Base-by-base conservation (phyloP, 1,284 basidiomycete species). In the Vanrija sp. region DNA sequence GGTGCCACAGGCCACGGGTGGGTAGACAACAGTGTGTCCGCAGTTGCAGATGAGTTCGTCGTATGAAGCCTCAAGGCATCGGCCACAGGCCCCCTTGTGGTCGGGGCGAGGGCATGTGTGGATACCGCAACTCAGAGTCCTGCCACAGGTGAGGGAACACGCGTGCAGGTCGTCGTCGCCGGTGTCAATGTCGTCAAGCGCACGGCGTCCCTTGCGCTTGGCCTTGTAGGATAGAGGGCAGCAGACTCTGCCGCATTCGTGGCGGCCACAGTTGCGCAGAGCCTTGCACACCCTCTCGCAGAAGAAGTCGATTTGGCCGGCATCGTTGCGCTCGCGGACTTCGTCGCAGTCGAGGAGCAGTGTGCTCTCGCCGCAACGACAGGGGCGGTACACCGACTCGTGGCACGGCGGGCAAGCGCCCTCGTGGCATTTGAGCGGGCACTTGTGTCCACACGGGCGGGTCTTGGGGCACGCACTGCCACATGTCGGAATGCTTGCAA, bases 31-130 rank as follows among this genome's bases (percentile, higher is more conserved):
- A 1, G 86, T 88, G 38, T 81, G 81, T 0, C 87, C 88, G 70
- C 93, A 96, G 52, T 83, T 77, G 68, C 92, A 96, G 19, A 86
- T 75, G 60, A 92, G 79, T 85, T 96, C 93, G 52, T 94, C 91
- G 63, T 93, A 97, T 0, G 86, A 86, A 38, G 90, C 91, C 66
- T 85, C 82, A 50, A 94, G 78, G 75, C 93, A 96, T 12, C 85
- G 82, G 3, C 83, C 85, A 69, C 93, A 96, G 0, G 81, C 76
- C 0, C 89, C 89, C 58, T 81, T 84, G 74, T 97, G 93, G 69
- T 96, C 92, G 29, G 80, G 79, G 64, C 83, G 82, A 57, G 87
- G 84, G 71, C 92, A 78, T n/a, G 71, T 76, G 69, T 93, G 90
- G 52, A 86, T 83, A 0, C 88, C 89, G 62, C 90, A 93, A 9